Evolutionary conservation across 1,284 basidiomycete species (phyloP).

Genomic region (Caloboletus inedulis): DNA sequence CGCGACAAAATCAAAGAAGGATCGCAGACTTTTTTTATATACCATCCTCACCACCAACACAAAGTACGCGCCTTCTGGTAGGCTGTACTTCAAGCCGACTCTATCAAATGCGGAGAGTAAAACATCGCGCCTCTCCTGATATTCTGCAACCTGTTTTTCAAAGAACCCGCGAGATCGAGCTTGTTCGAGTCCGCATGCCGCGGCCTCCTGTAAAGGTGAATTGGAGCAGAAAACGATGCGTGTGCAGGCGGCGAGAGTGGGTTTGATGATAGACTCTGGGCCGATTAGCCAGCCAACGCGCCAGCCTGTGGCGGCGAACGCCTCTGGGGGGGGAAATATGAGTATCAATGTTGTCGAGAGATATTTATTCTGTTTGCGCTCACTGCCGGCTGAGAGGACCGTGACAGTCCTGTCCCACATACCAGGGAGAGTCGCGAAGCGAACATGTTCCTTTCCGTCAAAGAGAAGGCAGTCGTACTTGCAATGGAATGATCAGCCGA

Average conservation of each 20-base stretch:
- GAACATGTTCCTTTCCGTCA: slow-evolving; percentile 83
- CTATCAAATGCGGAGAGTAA: slow-evolving; percentile 79
- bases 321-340: slow-evolving; percentile 49
- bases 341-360: neutral
- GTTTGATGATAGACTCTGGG: slow-evolving; percentile 77
- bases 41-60: slow-evolving; percentile 65
- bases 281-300: slow-evolving; percentile 96
- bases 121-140: slow-evolving; percentile 75
- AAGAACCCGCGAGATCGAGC: slow-evolving; percentile 78
- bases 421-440: slow-evolving; percentile 90
- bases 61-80: slow-evolving; percentile 90
- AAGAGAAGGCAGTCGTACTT: slow-evolving; percentile 95
- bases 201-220: slow-evolving; percentile 89
- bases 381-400: slow-evolving; percentile 76
- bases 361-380: slow-evolving; percentile 28
- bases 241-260: slow-evolving; percentile 86
- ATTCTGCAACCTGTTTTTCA: slow-evolving; percentile 73
- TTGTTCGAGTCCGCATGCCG: slow-evolving; percentile 81
- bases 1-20: slow-evolving; percentile 4
- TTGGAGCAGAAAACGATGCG: slow-evolving; percentile 96
- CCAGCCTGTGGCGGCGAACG: slow-evolving; percentile 99
- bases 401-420: slow-evolving; percentile 97
- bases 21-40: neutral
- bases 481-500: neutral
- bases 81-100: slow-evolving; percentile 83